Evolutionary conservation across 305 asterid genomes (phyloP).

Genomic region (Solanum aculeatissimum): DNA sequence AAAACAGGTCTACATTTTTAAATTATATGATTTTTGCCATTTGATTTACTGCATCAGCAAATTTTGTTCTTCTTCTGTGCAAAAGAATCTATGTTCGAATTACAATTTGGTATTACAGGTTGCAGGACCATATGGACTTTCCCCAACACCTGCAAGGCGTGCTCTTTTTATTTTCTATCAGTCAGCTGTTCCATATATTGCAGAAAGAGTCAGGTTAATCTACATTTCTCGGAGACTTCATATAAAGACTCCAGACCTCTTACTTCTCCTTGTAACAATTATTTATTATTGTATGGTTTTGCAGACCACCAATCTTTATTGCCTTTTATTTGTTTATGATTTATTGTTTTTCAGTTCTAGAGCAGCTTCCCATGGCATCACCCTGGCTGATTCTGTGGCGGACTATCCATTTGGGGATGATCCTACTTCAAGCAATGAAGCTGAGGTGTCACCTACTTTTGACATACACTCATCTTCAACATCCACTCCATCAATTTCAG

Average conservation of each 20-base stretch:
- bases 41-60: neutral
- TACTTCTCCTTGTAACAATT: neutral
- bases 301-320: neutral
- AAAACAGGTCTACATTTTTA: neutral
- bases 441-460: constrained; percentile 24
- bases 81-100: neutral
- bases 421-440: constrained; percentile 24
- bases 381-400: constrained; percentile 48
- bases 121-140: constrained; percentile 79
- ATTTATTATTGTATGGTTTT: neutral
- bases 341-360: constrained; percentile 55
- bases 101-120: constrained; percentile 37
- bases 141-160: constrained; percentile 95
- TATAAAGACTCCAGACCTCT: neutral
- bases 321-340: neutral
- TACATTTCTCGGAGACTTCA: neutral
- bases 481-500: constrained; percentile 26
- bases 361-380: constrained; percentile 71
- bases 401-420: constrained; percentile 29
- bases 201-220: constrained; percentile 79
- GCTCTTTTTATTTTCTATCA: constrained; percentile 86
- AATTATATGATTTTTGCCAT: neutral
- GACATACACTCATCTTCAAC: constrained; percentile 29
- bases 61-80: neutral
- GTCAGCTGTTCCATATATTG: constrained; percentile 88